These are phyloP conservation scores for Rhodamnia rubescens DNA, from an alignment of 345 rosid species.

Conservation along the genomic window DNA sequence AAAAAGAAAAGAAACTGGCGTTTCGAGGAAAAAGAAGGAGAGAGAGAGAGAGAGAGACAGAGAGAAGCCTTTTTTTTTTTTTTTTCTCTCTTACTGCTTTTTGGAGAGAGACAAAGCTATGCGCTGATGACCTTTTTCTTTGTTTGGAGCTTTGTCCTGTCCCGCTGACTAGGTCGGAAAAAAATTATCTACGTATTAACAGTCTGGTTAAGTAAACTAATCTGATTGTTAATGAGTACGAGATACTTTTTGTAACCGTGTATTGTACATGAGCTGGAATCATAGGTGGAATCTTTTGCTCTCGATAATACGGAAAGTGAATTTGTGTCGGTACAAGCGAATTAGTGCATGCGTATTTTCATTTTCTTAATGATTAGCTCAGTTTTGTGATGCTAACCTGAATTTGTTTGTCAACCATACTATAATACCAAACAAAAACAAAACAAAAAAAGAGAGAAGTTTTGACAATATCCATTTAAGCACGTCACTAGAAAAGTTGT, in stretches of 20 bases:
- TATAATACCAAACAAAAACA: too few relatives aligned
- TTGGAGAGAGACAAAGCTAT: background rate
- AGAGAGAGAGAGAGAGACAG: background rate
- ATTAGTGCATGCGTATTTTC: background rate
- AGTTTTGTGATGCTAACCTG: background rate
- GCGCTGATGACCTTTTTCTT: background rate
- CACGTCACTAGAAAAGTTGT: background rate
- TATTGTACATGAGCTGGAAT: background rate
- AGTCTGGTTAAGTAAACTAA: background rate
- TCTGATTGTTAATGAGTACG: background rate
- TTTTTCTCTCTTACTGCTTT: background rate
- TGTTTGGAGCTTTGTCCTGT: background rate
- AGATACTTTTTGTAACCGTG: background rate
- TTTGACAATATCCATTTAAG: background rate
- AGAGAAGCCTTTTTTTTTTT: background rate
- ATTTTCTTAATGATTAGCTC: background rate
- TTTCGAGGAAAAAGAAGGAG: slow-evolving; percentile 7
- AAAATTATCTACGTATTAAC: background rate
- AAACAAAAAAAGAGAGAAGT: background rate
- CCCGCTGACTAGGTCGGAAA: background rate
- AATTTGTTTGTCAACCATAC: too few relatives aligned
- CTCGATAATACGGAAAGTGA: background rate
- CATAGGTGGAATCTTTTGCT: background rate
- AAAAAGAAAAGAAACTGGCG: slow-evolving; percentile 9
- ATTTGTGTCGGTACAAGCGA: background rate